Conservation (phyloP, 139 green algal genomes). For the Chlorella sp. region DNA sequence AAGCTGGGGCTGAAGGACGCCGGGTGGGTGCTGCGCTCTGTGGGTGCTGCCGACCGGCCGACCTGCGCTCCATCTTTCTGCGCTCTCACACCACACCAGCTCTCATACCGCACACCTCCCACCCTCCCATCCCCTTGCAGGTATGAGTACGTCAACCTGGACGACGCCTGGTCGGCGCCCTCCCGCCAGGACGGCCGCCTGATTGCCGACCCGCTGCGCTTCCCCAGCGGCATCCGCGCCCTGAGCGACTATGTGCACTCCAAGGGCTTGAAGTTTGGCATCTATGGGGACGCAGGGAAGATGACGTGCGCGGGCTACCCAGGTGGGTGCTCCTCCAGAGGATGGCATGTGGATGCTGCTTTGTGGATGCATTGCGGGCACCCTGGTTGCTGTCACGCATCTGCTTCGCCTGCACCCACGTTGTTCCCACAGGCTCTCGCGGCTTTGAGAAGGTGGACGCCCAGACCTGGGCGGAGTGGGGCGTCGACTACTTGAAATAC, state of each 20-base stretch:
- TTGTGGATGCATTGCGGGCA: not conserved
- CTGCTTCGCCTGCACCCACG: not conserved
- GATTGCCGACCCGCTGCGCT: conserved; percentile 15
- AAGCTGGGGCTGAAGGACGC: conserved; percentile 37
- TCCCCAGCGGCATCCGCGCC: conserved; percentile 57
- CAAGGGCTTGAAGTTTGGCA: conserved; percentile 71
- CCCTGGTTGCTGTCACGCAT: not conserved
- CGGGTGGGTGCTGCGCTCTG: conserved; percentile 24
- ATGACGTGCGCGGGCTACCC: conserved; percentile 76
- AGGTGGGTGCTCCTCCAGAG: not conserved
- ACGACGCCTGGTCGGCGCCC: conserved; percentile 21
- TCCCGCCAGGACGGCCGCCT: conserved; percentile 9
- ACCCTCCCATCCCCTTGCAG: not conserved
- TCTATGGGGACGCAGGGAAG: conserved; percentile 73
- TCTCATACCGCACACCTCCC: not conserved
- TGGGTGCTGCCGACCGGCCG: no score
- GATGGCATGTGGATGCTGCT: not conserved
- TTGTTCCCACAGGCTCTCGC: conserved; percentile 42
- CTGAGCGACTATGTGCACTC: conserved; percentile 61
- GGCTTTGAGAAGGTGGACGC: conserved; percentile 72
- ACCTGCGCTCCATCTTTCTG: no score
- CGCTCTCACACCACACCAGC: not conserved
- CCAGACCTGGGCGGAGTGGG: conserved; percentile 72
- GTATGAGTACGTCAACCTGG: conserved; percentile 11
- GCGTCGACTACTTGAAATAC: conserved; percentile 29